Base-by-base conservation (phyloP, 305 asterid genomes). In the Fraxinus dipetala region DNA sequence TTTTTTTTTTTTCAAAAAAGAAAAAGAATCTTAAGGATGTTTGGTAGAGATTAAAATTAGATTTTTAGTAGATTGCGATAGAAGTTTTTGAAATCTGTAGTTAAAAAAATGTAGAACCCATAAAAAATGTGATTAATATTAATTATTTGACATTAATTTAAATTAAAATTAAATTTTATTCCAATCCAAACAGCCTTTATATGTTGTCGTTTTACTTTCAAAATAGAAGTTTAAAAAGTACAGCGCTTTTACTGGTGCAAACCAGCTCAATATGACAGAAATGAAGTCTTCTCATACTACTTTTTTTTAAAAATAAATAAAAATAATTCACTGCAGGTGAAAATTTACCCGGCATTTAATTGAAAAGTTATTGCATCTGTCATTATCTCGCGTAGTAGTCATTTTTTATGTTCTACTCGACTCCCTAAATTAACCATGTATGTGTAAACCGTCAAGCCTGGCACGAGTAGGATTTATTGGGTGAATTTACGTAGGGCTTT, bases 241-340 rank as follows among this genome's bases (percentile, higher is more conserved):
- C 74, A 72, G 72, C 72, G 72, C 63, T 36, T 79, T 45, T 22
- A 54, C 32, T 31, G 78, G 73, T 80, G 59, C 79, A 80, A 72
- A 80, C 32, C 78, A 80, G 73, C 78, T 80, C 78, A 48, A 30
- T 18, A 36, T 6, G 43, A 36, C 43, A 36, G 9, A 36, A 6
- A 40, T 7, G 13, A 40, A 2, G 51, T 8, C 51, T 2, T 2
- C 51, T 40, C 16, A 11, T 9, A 40, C 51, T 40, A 2, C 54
- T 0, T 10, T 40, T 40, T 9, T 40, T 32, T 31, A 31, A 38
- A 7, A 35, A 36, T 40, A 40, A 40, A 43, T 45, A 45, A 45
- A 45, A 45, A 11, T 45, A 45, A 45, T 43, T 43, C 16, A 43
- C n/a, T 43, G n/a, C 54, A 2, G 54, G 54, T 43, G 54, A 34